Percentiles rank a stretch among this genome's conserved stretches.
Evolutionary conservation across 1,139 yeast species (phyloP).

Genomic region (Saccharomycopsis phalli): DNA sequence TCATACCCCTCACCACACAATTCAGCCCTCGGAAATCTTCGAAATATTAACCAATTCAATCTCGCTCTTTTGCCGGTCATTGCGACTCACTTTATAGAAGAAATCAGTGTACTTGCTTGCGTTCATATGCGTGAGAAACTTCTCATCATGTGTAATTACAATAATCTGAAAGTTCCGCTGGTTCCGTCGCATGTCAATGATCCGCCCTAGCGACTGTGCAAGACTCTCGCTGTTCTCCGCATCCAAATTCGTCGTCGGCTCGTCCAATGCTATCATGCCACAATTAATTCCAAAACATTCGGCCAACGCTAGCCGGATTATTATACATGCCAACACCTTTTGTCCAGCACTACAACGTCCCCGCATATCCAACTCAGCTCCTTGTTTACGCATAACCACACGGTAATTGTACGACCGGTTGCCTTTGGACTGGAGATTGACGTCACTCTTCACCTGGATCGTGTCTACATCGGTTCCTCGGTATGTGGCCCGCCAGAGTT

Average conservation of each 20-base stretch:
- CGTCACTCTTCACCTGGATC: constrained; percentile 78
- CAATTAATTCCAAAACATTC: constrained; percentile 94
- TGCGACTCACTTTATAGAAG: constrained; percentile 73
- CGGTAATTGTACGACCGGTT: constrained; percentile 81
- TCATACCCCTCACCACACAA: no score
- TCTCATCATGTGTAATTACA: constrained; percentile 94
- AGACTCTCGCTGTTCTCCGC: constrained; percentile 81
- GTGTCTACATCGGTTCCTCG: constrained; percentile 94
- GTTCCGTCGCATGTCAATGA: constrained; percentile 62
- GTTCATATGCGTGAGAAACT: constrained; percentile 74
- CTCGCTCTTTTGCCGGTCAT: constrained; percentile 70
- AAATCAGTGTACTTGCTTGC: constrained; percentile 86
- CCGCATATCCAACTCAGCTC: constrained; percentile 91
- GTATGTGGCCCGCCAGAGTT: constrained; percentile 89
- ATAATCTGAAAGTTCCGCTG: constrained; percentile 90
- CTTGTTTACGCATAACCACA: constrained; percentile 91
- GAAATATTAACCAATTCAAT: constrained; percentile 46
- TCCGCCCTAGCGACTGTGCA: constrained; percentile 69
- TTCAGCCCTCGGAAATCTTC: no score
- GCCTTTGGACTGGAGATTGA: constrained; percentile 38
- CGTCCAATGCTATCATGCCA: constrained; percentile 94
- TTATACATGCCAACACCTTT: constrained; percentile 85
- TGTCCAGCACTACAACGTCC: constrained; percentile 99
- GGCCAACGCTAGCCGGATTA: constrained; percentile 84
- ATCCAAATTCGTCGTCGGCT: constrained; percentile 95